Evolutionary conservation across 495 filamentous ascomycete species (phyloP), one percentile per base, ranked within the genome.

Genomic region (Trichoderma virens): DNA sequence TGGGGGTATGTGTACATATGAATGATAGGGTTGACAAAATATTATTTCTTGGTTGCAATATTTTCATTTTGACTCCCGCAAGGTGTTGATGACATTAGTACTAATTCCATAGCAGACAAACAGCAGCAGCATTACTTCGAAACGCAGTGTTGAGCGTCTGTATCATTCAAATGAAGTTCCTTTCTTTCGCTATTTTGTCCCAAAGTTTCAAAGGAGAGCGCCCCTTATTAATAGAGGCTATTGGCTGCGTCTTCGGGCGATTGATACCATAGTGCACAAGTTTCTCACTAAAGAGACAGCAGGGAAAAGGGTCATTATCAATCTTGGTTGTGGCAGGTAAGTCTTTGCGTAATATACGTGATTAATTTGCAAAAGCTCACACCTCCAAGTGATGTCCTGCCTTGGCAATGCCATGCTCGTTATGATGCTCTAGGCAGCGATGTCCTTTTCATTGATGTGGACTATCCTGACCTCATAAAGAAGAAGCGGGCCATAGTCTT

Each of bases 321-420:
- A 96, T 71, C 70, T 97, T 65, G 92, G 93, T 59, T 96, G 91
- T 80, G 93, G 92, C 72, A 94, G 91, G 91, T 93, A 74, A 84
- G 88, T 3, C 5, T 70, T 30, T 30, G 61, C 59, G 62, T 67
- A 60, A 43, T 14, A 56, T 62, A n/a, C 35, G 39, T 45, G 20
- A 25, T 31, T 45, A 30, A 28, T 20, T 27, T 13, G 23, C 13
- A 23, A 31, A 60, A 5, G 30, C 60, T 61, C 39, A 62, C n/a
- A n/a, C 5, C 65, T 73, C 4, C 35, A 59, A 96, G 92, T 75
- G 93, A 97, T 79, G 90, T 93, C 43, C 76, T 95, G n/a, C 90
- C 92, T 0, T 97, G 92, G 78, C 89, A 91, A 69, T 90, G 88
- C 64, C 82, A 94, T 62, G 79, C 82, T 7, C 80, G 85, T 67